Conservation (phyloP, 495 filamentous ascomycete genomes). For the Arthonia radiata region DNA sequence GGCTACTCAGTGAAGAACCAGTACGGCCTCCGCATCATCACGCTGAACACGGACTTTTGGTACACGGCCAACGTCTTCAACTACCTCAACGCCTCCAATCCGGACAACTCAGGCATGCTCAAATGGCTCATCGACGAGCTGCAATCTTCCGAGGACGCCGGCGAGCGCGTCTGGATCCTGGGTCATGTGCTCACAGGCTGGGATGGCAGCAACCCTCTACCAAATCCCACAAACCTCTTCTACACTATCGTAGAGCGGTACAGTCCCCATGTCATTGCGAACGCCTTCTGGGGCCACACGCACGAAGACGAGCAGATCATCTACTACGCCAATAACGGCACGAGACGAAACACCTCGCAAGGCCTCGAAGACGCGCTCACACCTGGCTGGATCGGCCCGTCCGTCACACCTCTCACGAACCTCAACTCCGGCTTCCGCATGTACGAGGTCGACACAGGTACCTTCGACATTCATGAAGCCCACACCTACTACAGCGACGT, state of each 20-base stretch:
- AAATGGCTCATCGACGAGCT: slow-evolving; percentile 14
- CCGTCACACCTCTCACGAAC: slow-evolving; percentile 24
- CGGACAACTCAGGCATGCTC: slow-evolving; percentile 14
- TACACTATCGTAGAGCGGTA: slow-evolving; percentile 15
- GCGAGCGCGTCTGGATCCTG: slow-evolving; percentile 17
- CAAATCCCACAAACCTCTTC: slow-evolving; percentile 15
- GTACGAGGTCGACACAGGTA: slow-evolving; percentile 29
- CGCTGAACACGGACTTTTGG: slow-evolving; percentile 16
- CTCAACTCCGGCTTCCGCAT: slow-evolving; percentile 29
- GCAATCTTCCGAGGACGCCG: slow-evolving; percentile 13
- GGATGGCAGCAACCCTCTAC: slow-evolving; percentile 18
- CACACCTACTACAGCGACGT: slow-evolving; percentile 15
- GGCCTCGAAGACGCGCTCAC: slow-evolving; percentile 17
- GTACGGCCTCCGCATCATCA: slow-evolving; percentile 15
- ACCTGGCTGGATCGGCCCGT: slow-evolving; percentile 25
- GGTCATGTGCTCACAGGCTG: slow-evolving; percentile 15
- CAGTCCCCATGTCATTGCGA: slow-evolving; percentile 22
- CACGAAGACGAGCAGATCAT: slow-evolving; percentile 31
- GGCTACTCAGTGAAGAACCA: slow-evolving; percentile 21
- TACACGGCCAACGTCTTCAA: slow-evolving; percentile 13
- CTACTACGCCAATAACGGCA: slow-evolving; percentile 22
- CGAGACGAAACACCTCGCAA: slow-evolving; percentile 8
- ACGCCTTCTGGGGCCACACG: slow-evolving; percentile 30
- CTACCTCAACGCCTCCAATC: slow-evolving; percentile 16
- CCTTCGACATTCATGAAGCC: slow-evolving; percentile 21